Conservation (phyloP, 257 asterid genomes). For the Parsonsia alboflavescens region DNA sequence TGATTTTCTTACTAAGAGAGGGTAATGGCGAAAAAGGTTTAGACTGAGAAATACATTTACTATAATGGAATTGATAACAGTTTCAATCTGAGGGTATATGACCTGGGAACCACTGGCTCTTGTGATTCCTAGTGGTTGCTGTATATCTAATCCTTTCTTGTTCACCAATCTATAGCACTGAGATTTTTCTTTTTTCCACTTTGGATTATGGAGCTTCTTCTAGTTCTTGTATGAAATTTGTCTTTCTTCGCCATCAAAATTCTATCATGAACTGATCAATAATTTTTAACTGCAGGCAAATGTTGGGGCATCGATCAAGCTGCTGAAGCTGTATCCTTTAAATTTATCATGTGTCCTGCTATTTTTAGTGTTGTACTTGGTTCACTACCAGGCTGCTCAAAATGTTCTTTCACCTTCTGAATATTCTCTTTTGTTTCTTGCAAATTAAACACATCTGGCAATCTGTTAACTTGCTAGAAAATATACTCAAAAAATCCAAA, state of each 20-base stretch:
- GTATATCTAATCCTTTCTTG: neutral
- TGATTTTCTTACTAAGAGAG: neutral
- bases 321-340: neutral
- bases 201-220: neutral
- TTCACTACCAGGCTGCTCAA: neutral
- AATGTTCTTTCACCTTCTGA: neutral
- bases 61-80: neutral
- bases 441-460: neutral
- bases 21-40: neutral
- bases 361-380: neutral
- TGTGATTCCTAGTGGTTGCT: neutral
- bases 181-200: neutral
- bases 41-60: neutral
- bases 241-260: neutral
- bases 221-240: neutral
- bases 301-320: neutral
- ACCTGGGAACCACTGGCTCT: neutral
- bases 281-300: slow-evolving; percentile 3
- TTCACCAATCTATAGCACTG: neutral
- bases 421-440: slow-evolving; percentile 1
- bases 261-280: neutral
- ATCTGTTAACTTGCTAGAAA: neutral
- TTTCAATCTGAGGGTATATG: neutral
- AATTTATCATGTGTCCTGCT: neutral
- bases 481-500: neutral